phyloP scores from a whole-genome alignment of 2,329 filamentous ascomycete genomes.

The Celoporthe dispersa region DNA sequence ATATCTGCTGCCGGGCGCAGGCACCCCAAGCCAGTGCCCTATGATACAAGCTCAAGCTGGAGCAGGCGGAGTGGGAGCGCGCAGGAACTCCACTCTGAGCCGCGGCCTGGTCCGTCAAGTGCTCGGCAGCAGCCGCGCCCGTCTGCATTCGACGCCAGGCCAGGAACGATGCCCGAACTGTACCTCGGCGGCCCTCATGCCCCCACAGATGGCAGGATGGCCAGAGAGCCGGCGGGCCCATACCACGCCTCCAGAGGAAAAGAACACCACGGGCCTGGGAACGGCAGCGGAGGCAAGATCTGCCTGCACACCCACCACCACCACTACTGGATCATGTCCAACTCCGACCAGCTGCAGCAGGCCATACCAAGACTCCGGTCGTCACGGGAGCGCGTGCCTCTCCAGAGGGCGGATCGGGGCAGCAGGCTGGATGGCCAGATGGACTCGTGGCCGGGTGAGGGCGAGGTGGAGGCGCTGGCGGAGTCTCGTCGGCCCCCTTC shows the following conservation, averaged over 20 bases:
- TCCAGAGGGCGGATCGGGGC: conserved; percentile 15
- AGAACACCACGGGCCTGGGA: conserved; percentile 1
- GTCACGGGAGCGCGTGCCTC: conserved; percentile 18
- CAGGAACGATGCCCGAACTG: conserved; percentile 11
- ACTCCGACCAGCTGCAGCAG: conserved; percentile 17
- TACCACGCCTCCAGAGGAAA: neutral
- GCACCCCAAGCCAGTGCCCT: neutral
- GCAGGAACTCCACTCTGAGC: neutral
- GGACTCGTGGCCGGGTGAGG: conserved; percentile 21
- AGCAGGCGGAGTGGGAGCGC: neutral
- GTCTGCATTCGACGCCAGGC: conserved; percentile 9
- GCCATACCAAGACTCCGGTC: conserved; percentile 18
- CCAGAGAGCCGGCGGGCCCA: neutral
- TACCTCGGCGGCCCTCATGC: conserved; percentile 2
- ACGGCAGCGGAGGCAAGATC: conserved; percentile 32
- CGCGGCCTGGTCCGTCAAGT: neutral
- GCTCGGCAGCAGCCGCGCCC: conserved; percentile 9
- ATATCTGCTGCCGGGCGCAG: conserved; percentile 13
- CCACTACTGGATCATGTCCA: conserved; percentile 56
- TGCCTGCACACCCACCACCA: conserved; percentile 65
- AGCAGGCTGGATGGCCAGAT: conserved; percentile 8
- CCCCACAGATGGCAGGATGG: neutral
- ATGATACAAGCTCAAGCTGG: neutral
- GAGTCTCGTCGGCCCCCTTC: conserved; percentile 34
- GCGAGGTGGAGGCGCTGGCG: conserved; percentile 37